Evolutionary conservation across 2,329 filamentous ascomycete species (phyloP), one percentile per base, ranked within the genome.

Genomic region (Botryosphaeria dothidea): DNA sequence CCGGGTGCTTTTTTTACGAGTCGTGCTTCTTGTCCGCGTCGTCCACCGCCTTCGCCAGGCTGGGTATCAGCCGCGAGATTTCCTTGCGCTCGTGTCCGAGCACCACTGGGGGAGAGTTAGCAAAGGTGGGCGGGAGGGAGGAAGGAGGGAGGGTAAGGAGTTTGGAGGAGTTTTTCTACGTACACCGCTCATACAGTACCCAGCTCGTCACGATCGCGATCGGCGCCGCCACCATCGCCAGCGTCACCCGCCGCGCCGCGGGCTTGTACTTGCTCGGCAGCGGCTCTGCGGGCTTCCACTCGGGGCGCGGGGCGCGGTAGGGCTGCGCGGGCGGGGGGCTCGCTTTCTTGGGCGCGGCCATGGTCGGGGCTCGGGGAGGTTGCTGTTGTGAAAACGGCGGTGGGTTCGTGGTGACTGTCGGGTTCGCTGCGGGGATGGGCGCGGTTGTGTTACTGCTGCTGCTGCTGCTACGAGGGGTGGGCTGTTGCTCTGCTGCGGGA

Each of bases 211-310:
- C 75, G 11, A 77, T 29, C 0, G 75, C 67, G 34, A 78, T 62
- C 1, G 76, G 76, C 34, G 77, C 64, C 9, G 71, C 73, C 8
- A 78, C 75, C 5, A 78, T 76, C 5, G 78, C 74, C 13, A 71
- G 69, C 34, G 71, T 74, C 1, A 77, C 68, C 0, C 74, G 65
- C 2, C 75, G 67, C 51, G 71, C 72, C 1, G 73, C 72, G 3
- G 71, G 69, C 58, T 72, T 72, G 69, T 78, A 78, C 34, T 46
- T 43, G 11, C 23, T 23, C 8, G 48, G 34, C 34, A 63, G 48
- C 61, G 61, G 61, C 48, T 63, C 34, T 21, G 38, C 61, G 7
- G 45, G 43, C 48, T 54, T 63, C 61, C 61, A 63, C 4, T 23
- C n/a, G 13, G 13, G 17, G 17, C 11, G 38, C 17, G 43, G 41